A percentile compares a stretch with the other conserved stretches of the same genome.
These are phyloP conservation scores for Aspergillus nidulans DNA, from an alignment of 495 filamentous ascomycete species.

Conservation along the genomic window DNA sequence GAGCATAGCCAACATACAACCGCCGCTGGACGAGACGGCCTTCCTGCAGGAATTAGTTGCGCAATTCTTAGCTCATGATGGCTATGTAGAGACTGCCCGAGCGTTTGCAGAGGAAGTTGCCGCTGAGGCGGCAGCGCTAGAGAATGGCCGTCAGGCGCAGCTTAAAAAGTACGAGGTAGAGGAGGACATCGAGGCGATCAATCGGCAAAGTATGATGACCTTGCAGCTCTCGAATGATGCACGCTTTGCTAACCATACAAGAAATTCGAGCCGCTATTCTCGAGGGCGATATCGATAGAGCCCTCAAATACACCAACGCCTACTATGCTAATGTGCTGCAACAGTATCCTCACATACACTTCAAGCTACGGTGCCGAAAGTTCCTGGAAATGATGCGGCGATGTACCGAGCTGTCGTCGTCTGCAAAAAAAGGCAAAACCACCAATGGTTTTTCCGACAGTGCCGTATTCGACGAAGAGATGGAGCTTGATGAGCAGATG, in stretches of 20 bases:
- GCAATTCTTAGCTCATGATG: constrained; percentile 91
- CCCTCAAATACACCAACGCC: constrained; percentile 70
- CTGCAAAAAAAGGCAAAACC: constrained; percentile 33
- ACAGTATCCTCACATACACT: constrained; percentile 84
- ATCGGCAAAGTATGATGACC: constrained; percentile 68
- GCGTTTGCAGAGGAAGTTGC: constrained; percentile 84
- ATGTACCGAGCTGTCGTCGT: constrained; percentile 58
- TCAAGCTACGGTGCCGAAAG: constrained; percentile 83
- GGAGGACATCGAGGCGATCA: constrained; percentile 82
- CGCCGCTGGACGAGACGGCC: constrained; percentile 65
- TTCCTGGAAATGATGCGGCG: constrained; percentile 95
- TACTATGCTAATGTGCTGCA: constrained; percentile 79
- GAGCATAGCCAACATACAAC: constrained; percentile 54
- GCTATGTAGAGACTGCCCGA: constrained; percentile 90
- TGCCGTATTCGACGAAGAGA: constrained; percentile 62
- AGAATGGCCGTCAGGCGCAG: constrained; percentile 47
- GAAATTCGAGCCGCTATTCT: constrained; percentile 86
- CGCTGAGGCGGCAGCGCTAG: constrained; percentile 61
- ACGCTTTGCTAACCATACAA: constrained; percentile 28
- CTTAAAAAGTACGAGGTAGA: constrained; percentile 66
- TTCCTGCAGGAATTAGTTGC: constrained; percentile 79
- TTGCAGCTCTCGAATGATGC: neutral
- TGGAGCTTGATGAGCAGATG: constrained; percentile 74
- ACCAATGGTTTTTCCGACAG: constrained; percentile 34
- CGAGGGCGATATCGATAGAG: constrained; percentile 88